A percentile compares a stretch with the other conserved stretches of the same genome.
Conservation (phyloP, 1,139 yeast species). For the Candida dubliniensis region DNA sequence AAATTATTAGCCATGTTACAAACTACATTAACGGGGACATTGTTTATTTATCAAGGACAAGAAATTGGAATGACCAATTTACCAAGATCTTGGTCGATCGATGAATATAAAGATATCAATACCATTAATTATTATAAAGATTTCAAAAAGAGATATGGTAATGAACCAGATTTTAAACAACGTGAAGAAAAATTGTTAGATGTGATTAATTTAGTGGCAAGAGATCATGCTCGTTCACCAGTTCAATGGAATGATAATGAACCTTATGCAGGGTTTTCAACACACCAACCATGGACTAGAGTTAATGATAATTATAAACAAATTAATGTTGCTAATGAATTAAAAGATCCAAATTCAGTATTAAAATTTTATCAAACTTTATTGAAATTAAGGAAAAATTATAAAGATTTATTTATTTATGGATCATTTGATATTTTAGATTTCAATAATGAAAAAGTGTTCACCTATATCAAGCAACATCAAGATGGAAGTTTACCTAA, state of each 20-base stretch:
- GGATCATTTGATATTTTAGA: conserved; percentile 50
- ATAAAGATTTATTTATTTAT: conserved; percentile 45
- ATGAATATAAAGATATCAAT: conserved; percentile 53
- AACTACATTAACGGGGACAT: conserved; percentile 53
- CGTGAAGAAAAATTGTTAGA: conserved; percentile 32
- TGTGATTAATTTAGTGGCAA: conserved; percentile 37
- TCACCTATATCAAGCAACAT: conserved; percentile 37
- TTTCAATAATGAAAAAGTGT: conserved; percentile 35
- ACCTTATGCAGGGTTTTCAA: conserved; percentile 48
- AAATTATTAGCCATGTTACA: conserved; percentile 51
- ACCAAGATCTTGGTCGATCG: conserved; percentile 45
- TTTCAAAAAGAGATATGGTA: conserved; percentile 31
- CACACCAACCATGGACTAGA: conserved; percentile 55
- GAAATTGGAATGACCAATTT: conserved; percentile 59
- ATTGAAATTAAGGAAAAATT: conserved; percentile 43
- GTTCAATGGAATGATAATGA: conserved; percentile 54
- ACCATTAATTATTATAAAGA: conserved; percentile 43
- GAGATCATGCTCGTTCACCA: conserved; percentile 61
- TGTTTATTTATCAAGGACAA: conserved; percentile 61
- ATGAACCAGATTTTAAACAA: conserved; percentile 28
- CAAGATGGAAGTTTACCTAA: conserved; percentile 17
- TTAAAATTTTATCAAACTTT: conserved; percentile 47
- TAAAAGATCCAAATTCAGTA: conserved; percentile 47
- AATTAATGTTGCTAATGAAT: conserved; percentile 50
- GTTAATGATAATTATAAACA: conserved; percentile 51